Evolutionary conservation across 352 stramenopile genomes (phyloP).

Genomic region (Pythium chondricola): DNA sequence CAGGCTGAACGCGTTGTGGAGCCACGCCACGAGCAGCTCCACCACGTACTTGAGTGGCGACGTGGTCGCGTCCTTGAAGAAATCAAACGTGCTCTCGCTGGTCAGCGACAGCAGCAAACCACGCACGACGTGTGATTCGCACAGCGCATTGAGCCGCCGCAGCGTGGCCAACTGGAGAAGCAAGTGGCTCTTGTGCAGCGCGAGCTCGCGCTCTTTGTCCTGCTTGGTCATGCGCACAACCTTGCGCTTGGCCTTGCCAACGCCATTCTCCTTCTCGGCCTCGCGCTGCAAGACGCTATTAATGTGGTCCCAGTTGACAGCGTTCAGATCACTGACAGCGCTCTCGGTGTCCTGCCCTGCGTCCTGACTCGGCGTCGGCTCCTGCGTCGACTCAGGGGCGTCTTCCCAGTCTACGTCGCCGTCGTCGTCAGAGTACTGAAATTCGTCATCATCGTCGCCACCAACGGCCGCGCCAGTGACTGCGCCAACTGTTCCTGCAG

Average conservation of each 20-base stretch:
- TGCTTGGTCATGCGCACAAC: conserved; percentile 46
- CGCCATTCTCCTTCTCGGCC: conserved; percentile 11
- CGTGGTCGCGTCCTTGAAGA: conserved; percentile 27
- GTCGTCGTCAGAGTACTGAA: conserved; percentile 51
- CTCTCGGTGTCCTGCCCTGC: conserved; percentile 6
- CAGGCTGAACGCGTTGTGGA: conserved; percentile 38
- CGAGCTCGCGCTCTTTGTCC: conserved; percentile 56
- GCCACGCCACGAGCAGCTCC: conserved; percentile 68
- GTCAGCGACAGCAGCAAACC: conserved; percentile 61
- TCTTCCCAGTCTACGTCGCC: conserved; percentile 65
- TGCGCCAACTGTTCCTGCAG: neutral
- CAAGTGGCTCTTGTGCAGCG: conserved; percentile 65
- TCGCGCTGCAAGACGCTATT: conserved; percentile 47
- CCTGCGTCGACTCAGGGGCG: conserved; percentile 16
- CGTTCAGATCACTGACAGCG: conserved; percentile 21
- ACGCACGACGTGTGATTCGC: conserved; percentile 33
- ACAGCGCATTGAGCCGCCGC: conserved; percentile 39
- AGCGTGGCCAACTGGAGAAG: conserved; percentile 50
- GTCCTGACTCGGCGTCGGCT: conserved; percentile 7
- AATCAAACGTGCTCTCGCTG: conserved; percentile 31
- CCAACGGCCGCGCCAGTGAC: neutral
- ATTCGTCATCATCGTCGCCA: conserved; percentile 16
- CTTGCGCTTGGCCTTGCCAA: conserved; percentile 20
- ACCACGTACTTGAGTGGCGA: conserved; percentile 44
- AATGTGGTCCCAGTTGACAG: conserved; percentile 66